These are phyloP conservation scores for Termitomyces sp. DNA, from an alignment of 768 basidiomycete genomes.

Conservation along the genomic window DNA sequence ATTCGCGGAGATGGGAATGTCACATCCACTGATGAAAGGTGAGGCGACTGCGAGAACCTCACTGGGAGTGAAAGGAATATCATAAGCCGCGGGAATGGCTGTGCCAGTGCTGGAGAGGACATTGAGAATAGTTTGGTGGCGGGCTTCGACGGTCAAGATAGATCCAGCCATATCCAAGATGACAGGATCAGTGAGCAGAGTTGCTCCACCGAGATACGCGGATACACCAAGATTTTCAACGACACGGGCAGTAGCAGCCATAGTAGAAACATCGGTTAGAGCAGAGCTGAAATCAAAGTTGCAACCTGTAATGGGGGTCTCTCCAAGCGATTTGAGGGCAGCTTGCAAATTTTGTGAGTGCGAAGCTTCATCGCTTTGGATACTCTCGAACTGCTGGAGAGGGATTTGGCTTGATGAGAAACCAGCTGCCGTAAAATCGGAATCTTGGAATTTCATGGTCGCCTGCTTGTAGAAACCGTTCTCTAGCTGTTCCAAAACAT, in stretches of 20 bases:
- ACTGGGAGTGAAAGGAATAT: constrained; percentile 60
- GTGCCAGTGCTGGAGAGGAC: constrained; percentile 51
- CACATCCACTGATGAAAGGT: constrained; percentile 61
- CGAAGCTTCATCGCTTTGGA: constrained; percentile 55
- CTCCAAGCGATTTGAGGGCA: constrained; percentile 50
- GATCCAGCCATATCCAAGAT: constrained; percentile 62
- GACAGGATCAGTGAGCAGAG: constrained; percentile 52
- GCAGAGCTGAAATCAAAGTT: constrained; percentile 61
- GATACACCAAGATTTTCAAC: constrained; percentile 73
- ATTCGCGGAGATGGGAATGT: constrained; percentile 56
- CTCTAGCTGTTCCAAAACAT: constrained; percentile 72
- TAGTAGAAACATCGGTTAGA: constrained; percentile 59
- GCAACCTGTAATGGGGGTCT: constrained; percentile 49
- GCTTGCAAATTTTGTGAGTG: constrained; percentile 53
- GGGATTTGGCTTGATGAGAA: constrained; percentile 49
- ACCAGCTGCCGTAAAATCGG: constrained; percentile 62
- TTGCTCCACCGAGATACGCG: constrained; percentile 73
- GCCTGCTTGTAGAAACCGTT: constrained; percentile 63
- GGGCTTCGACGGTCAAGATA: constrained; percentile 66
- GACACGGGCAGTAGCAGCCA: constrained; percentile 65
- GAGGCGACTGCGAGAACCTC: constrained; percentile 70
- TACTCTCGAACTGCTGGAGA: constrained; percentile 55
- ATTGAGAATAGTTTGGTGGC: constrained; percentile 77
- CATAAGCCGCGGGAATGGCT: constrained; percentile 65
- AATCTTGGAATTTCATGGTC: constrained; percentile 53